phyloP scores from a whole-genome alignment of 768 basidiomycete species.

The Collybia sp. region DNA sequence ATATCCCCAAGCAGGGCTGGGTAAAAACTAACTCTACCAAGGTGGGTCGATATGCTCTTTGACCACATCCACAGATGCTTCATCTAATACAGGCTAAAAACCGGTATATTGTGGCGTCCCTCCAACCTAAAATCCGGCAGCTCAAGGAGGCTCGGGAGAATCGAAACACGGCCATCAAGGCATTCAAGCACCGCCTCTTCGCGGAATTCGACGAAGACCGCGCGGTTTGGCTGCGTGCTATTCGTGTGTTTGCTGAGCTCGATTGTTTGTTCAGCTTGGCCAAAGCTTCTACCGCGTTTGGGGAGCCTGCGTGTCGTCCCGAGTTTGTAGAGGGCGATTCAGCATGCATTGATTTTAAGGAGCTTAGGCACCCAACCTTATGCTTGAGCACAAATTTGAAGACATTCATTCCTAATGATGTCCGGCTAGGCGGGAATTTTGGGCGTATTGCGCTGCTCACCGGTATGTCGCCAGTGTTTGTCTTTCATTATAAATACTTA shows the following conservation, averaged over 20 bases:
- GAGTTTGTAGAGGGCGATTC: constrained; percentile 76
- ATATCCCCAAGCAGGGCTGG: constrained; percentile 76
- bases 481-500: not conserved
- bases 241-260: constrained; percentile 88
- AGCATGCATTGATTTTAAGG: constrained; percentile 84
- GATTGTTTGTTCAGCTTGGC: constrained; percentile 93
- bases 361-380: constrained; percentile 86
- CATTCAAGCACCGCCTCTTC: constrained; percentile 77
- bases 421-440: constrained; percentile 74
- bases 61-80: not conserved
- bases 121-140: constrained; percentile 65
- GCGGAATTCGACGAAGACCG: constrained; percentile 82
- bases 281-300: constrained; percentile 83
- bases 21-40: constrained; percentile 77
- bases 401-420: constrained; percentile 91
- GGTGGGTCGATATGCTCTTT: constrained; percentile 31
- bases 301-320: constrained; percentile 92
- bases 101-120: constrained; percentile 75
- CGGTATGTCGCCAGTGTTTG: constrained; percentile 39
- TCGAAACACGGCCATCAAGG: constrained; percentile 71
- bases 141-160: constrained; percentile 95
- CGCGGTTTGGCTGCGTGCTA: constrained; percentile 73
- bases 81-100: constrained; percentile 46
- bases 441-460: constrained; percentile 84
- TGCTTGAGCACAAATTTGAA: constrained; percentile 55